Base-by-base conservation (phyloP, 139 green algal genomes). In the Pycnococcus provasolii region DNA sequence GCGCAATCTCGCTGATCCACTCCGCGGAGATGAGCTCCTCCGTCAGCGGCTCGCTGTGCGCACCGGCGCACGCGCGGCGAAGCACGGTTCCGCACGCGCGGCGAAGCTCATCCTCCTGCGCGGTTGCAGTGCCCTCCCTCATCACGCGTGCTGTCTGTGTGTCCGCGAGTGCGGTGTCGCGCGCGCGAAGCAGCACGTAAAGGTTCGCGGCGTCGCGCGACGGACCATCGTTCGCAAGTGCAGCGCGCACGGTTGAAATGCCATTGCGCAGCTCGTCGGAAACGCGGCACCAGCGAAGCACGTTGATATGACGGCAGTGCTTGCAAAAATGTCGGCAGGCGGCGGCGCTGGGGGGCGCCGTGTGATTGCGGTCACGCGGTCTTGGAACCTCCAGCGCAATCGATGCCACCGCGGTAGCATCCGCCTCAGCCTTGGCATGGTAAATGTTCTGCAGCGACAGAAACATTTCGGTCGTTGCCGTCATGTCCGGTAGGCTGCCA, bases 401-500 rank as follows among this genome's bases (percentile, higher is more conserved):
- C n/a, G 68, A 9, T 13, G 66, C 66, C 64, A 96, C 87, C 9
- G 81, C 82, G 8, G 72, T 73, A 44, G 80, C 67, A 45, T 96
- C 87, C 11, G 53, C 53, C 0, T 90, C 83, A 1, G 91, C 90
- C 52, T 84, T 79, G 44, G 81, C 79, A 1, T 83, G 64, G 74
- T 97, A 97, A 41, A 96, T 15, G 11, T 79, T 73, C 78, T 95
- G 87, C 58, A 97, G 70, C 41, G 79, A 64, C 37, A 96, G 79
- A 67, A 93, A 96, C 63, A 80, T 68, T 80, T 89, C 84, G n/a
- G 91, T 97, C 13, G 86, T 90, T 3, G 91, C 80, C 26, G 85
- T 84, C 91, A 97, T 97, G 83, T 97, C 91, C 4, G 91, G 91
- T 6, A 97, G 90, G 60, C 77, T 79, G 39, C 91, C 91, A 57